phyloP scores from a whole-genome alignment of 495 filamentous ascomycete species.

The Neurospora sp. region DNA sequence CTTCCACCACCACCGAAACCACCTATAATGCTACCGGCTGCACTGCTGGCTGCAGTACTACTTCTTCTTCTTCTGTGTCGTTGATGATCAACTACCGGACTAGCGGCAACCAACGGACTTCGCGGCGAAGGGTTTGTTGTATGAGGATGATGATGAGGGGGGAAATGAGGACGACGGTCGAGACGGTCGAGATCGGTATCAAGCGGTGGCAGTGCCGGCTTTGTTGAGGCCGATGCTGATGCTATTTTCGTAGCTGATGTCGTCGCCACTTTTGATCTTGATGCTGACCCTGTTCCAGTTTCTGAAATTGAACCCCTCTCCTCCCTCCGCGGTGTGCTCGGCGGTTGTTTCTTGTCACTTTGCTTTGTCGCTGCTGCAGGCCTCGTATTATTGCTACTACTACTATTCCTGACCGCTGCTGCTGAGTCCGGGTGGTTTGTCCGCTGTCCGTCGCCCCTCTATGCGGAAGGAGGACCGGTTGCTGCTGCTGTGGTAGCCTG shows the following conservation, averaged over 20 bases:
- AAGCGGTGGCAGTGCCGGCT: not conserved
- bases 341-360: not conserved
- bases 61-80: not conserved
- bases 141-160: not conserved
- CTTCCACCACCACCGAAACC: not conserved
- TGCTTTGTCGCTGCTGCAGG: not conserved
- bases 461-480: not conserved
- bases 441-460: not conserved
- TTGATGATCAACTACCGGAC: not conserved
- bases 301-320: not conserved
- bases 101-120: not conserved
- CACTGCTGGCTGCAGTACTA: not conserved
- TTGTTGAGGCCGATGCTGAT: not conserved
- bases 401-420: not conserved
- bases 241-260: not conserved
- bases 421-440: constrained; percentile 1
- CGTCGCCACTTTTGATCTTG: not conserved
- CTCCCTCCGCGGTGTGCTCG: not conserved
- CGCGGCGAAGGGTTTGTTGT: not conserved
- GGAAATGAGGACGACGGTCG: not conserved
- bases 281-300: not conserved
- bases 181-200: not conserved
- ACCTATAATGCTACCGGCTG: not conserved
- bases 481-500: constrained; percentile 4
- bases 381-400: not conserved